Conservation (phyloP, 768 basidiomycete species). For the Leccinum incarnatum region DNA sequence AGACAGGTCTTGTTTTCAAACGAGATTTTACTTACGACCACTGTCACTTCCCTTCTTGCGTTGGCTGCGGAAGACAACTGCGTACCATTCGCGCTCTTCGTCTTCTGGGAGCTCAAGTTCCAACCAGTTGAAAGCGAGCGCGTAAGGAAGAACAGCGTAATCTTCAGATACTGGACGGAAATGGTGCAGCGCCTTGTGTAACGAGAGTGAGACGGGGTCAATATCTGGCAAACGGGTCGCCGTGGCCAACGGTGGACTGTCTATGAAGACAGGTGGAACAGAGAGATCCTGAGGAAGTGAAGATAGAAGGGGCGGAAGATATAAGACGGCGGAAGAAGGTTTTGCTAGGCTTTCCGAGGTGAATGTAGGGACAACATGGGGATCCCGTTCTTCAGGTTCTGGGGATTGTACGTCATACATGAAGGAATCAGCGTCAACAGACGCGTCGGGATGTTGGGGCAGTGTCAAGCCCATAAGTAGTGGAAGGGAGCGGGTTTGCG, state of each 20-base stretch:
- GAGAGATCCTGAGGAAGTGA: constrained; percentile 54
- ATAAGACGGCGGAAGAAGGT: constrained; percentile 57
- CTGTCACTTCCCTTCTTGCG: constrained; percentile 71
- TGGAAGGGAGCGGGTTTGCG: background rate
- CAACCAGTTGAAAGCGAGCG: constrained; percentile 85
- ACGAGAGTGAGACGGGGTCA: constrained; percentile 76
- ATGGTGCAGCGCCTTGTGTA: constrained; percentile 81
- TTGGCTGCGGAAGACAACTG: constrained; percentile 84
- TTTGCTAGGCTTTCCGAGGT: constrained; percentile 34
- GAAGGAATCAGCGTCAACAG: background rate
- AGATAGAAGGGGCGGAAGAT: constrained; percentile 83
- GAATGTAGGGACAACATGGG: constrained; percentile 57
- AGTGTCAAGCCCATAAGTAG: constrained; percentile 21
- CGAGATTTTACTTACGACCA: constrained; percentile 44
- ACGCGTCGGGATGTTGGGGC: background rate
- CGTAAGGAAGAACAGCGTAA: constrained; percentile 67
- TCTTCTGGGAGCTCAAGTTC: constrained; percentile 63
- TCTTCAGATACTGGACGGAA: constrained; percentile 59
- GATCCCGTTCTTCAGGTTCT: constrained; percentile 36
- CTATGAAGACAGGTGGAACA: constrained; percentile 21
- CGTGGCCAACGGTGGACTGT: constrained; percentile 53
- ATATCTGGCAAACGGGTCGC: constrained; percentile 80
- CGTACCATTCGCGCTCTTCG: constrained; percentile 87
- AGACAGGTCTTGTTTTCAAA: background rate
- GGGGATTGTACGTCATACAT: background rate